These are phyloP conservation scores for Glutinoglossum americanum DNA, from an alignment of 495 filamentous ascomycete genomes.

Conservation along the genomic window DNA sequence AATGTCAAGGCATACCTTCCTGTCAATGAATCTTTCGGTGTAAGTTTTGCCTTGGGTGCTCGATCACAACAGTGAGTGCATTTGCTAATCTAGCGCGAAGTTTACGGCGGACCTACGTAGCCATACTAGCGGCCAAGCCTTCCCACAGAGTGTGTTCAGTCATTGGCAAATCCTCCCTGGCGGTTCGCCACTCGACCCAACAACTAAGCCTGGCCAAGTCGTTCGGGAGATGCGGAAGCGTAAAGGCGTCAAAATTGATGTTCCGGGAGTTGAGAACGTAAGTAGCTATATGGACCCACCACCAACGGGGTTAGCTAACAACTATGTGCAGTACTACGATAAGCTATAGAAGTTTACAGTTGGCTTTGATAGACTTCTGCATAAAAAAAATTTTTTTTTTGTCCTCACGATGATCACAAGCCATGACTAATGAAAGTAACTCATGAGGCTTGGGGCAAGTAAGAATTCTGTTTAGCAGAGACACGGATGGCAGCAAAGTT, in stretches of 20 bases:
- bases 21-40: conserved; percentile 98
- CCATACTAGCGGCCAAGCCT: conserved; percentile 87
- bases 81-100: not conserved
- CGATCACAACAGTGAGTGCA: not conserved
- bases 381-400: conserved; percentile 2
- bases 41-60: not conserved
- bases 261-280: conserved; percentile 83
- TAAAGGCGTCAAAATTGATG: conserved; percentile 95
- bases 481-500: not conserved
- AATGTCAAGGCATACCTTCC: conserved; percentile 98
- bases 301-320: conserved; percentile 28
- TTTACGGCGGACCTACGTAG: conserved; percentile 75
- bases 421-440: not conserved
- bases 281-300: conserved; percentile 23
- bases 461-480: not conserved
- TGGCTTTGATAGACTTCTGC: conserved; percentile 14
- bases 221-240: conserved; percentile 86
- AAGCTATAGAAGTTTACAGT: conserved; percentile 51
- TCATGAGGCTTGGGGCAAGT: not conserved
- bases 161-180: conserved; percentile 92
- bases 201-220: conserved; percentile 67
- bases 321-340: conserved; percentile 67
- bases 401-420: not conserved
- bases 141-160: conserved; percentile 97
- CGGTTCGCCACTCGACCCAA: conserved; percentile 74